Evolutionary conservation across 768 basidiomycete species (phyloP).

Genomic region (Tubosaeta brunneosetosa): DNA sequence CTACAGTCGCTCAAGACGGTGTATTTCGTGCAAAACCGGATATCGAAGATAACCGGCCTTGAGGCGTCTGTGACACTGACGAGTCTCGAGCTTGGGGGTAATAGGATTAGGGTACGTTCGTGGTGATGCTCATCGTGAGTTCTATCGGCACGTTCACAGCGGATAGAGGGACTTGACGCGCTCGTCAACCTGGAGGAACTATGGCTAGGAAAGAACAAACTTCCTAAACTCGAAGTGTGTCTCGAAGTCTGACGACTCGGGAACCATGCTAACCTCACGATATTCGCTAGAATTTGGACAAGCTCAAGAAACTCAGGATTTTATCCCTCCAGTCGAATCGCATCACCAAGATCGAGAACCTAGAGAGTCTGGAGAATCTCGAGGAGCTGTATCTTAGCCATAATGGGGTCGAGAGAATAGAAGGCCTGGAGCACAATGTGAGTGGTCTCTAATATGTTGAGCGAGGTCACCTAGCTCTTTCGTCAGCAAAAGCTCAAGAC

Average conservation of each 20-base stretch:
- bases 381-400: constrained; percentile 94
- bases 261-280: not conserved
- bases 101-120: constrained; percentile 72
- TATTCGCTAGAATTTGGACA: constrained; percentile 55
- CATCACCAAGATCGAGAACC: constrained; percentile 79
- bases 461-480: not conserved
- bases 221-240: constrained; percentile 73
- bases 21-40: constrained; percentile 97
- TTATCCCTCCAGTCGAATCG: constrained; percentile 93
- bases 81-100: constrained; percentile 92
- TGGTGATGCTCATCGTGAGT: not conserved
- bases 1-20: constrained; percentile 66
- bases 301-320: constrained; percentile 71
- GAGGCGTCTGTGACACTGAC: constrained; percentile 53
- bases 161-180: constrained; percentile 80
- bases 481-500: constrained; percentile 65
- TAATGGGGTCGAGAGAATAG: constrained; percentile 80
- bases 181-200: constrained; percentile 84
- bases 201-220: constrained; percentile 99
- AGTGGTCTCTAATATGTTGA: constrained; percentile 17
- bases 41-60: constrained; percentile 71
- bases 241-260: not conserved
- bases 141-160: constrained; percentile 39
- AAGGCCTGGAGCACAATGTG: constrained; percentile 84
- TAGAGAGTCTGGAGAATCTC: constrained; percentile 66